phyloP scores from a whole-genome alignment of 805 yeast species.

The Candida nitratophila region DNA sequence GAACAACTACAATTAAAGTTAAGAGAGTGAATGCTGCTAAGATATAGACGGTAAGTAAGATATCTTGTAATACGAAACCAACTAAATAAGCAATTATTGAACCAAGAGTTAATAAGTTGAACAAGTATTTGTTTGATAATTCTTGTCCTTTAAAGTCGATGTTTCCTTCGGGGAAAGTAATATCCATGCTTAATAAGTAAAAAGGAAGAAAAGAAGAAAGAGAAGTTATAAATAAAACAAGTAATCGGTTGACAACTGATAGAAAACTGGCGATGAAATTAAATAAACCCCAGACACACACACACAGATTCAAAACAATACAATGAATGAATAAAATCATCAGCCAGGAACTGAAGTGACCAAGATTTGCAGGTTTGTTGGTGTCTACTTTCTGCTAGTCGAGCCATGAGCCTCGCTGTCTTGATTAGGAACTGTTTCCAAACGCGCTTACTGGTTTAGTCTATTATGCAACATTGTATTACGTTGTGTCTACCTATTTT shows the following conservation, averaged over 20 bases:
- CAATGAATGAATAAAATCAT: too few relatives aligned
- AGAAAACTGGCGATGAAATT: too few relatives aligned
- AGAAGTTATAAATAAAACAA: not conserved
- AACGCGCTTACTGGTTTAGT: not conserved
- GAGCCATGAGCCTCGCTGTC: not conserved
- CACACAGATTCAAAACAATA: too few relatives aligned
- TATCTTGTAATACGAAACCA: conserved; percentile 43
- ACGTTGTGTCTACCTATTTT: too few relatives aligned
- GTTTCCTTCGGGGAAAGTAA: conserved; percentile 16
- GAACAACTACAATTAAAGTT: conserved; percentile 36
- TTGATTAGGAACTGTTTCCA: not conserved
- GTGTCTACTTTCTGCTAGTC: too few relatives aligned
- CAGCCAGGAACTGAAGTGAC: too few relatives aligned
- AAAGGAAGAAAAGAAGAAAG: not conserved
- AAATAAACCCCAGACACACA: too few relatives aligned
- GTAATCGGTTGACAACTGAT: too few relatives aligned
- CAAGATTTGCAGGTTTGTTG: too few relatives aligned
- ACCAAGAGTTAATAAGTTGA: conserved; percentile 21
- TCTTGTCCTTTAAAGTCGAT: conserved; percentile 52
- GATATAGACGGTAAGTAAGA: conserved; percentile 30
- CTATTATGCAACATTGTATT: not conserved
- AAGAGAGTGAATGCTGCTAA: conserved; percentile 30
- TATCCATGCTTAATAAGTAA: not conserved
- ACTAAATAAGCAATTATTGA: conserved; percentile 33
- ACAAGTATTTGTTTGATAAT: conserved; percentile 28